These are phyloP conservation scores for Raphanus hybrid DNA, from an alignment of 441 rosid genomes.

Conservation along the genomic window DNA sequence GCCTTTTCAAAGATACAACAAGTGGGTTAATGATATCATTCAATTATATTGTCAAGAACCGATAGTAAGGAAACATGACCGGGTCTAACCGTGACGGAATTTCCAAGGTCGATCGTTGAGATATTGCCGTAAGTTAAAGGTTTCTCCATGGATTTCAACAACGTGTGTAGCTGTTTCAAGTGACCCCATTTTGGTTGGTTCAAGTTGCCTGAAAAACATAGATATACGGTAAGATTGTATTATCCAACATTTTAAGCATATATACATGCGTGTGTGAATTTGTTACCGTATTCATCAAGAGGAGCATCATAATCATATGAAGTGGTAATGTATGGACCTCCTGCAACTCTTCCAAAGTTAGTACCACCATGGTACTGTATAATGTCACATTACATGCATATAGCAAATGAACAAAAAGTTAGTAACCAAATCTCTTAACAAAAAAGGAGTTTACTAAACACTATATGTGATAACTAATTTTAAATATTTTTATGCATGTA, in stretches of 20 bases:
- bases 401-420: not conserved
- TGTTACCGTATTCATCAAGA: conserved; percentile 57
- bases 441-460: not conserved
- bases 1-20: conserved; percentile 42
- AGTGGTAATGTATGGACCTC: conserved; percentile 63
- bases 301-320: conserved; percentile 70
- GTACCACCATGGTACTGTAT: conserved; percentile 52
- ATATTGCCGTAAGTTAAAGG: conserved; percentile 51
- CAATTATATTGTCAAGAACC: not conserved
- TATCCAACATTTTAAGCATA: not conserved
- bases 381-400: conserved; percentile 8
- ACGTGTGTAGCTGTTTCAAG: conserved; percentile 51
- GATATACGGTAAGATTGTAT: not conserved
- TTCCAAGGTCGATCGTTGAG: conserved; percentile 43
- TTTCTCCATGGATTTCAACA: conserved; percentile 50
- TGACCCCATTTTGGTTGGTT: conserved; percentile 65
- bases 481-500: not conserved
- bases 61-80: not conserved
- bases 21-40: not conserved
- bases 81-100: conserved; percentile 46
- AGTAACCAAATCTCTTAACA: not conserved
- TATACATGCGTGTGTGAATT: not conserved
- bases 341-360: conserved; percentile 54
- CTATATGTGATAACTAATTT: not conserved
- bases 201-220: conserved; percentile 41